Conservation (phyloP, 2,329 filamentous ascomycete genomes). For the Grosmannia huntii region DNA sequence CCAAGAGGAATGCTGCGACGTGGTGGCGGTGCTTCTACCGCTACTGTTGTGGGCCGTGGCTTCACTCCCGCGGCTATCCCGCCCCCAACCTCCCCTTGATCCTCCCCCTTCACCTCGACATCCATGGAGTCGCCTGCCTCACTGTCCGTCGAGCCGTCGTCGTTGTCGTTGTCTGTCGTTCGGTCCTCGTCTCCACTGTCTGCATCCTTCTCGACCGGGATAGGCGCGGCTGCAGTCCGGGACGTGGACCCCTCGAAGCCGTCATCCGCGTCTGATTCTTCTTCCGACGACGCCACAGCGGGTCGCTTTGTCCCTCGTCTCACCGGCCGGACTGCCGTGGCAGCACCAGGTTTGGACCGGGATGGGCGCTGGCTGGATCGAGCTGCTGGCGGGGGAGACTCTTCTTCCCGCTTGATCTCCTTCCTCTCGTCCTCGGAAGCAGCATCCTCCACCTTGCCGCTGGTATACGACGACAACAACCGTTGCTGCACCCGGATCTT, state of each 20-base stretch:
- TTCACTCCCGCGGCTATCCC: not conserved
- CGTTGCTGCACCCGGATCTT: constrained; percentile 65
- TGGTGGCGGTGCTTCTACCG: constrained; percentile 16
- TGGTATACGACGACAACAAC: constrained; percentile 26
- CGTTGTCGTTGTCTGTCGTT: constrained; percentile 22
- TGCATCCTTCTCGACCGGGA: constrained; percentile 24
- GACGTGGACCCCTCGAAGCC: constrained; percentile 25
- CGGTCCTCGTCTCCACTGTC: constrained; percentile 12
- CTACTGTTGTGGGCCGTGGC: constrained; percentile 5
- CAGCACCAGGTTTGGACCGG: not conserved
- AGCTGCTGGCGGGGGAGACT: not conserved
- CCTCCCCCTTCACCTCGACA: not conserved
- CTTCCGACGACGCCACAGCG: constrained; percentile 24
- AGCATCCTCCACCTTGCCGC: constrained; percentile 4
- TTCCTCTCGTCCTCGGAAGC: constrained; percentile 15
- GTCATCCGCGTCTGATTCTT: constrained; percentile 27
- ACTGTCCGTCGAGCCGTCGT: constrained; percentile 29
- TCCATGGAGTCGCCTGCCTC: constrained; percentile 21
- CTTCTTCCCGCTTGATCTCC: not conserved
- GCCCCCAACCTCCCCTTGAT: not conserved
- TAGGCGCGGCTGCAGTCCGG: not conserved
- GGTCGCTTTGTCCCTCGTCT: constrained; percentile 15
- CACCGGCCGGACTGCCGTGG: constrained; percentile 11
- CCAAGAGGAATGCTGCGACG: constrained; percentile 13
- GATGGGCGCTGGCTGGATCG: not conserved